These are phyloP conservation scores for Trypanosomatidae sp. DNA, from an alignment of 208 protist genomes.

Conservation along the genomic window DNA sequence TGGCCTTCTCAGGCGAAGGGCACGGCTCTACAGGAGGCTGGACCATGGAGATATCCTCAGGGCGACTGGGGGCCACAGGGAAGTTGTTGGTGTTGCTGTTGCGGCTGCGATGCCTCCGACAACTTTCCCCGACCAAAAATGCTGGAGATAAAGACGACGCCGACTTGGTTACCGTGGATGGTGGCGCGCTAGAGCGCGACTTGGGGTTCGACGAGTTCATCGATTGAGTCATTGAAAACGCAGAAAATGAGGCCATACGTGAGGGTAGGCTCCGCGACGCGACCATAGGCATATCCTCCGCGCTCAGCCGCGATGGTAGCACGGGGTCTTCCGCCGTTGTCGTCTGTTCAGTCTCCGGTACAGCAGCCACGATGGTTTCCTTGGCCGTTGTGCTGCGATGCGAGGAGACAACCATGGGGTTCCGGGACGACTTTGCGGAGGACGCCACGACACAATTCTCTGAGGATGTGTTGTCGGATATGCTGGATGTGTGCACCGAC, in stretches of 20 bases:
- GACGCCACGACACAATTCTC: background rate
- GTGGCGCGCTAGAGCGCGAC: background rate
- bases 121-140: background rate
- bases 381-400: background rate
- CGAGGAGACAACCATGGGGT: background rate
- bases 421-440: background rate
- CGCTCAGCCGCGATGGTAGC: background rate
- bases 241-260: background rate
- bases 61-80: background rate
- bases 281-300: constrained; percentile 12
- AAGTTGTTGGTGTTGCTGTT: background rate
- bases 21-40: background rate
- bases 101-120: background rate
- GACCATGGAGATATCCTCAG: background rate
- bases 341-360: background rate
- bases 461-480: background rate
- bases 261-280: background rate
- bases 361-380: background rate
- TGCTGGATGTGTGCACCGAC: background rate
- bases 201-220: background rate
- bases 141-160: background rate
- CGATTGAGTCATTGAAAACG: no score
- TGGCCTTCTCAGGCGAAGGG: background rate
- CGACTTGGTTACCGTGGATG: background rate
- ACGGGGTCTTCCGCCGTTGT: background rate